These are phyloP conservation scores for Monosporascus sp. DNA, from an alignment of 2,329 filamentous ascomycete genomes.

Conservation along the genomic window DNA sequence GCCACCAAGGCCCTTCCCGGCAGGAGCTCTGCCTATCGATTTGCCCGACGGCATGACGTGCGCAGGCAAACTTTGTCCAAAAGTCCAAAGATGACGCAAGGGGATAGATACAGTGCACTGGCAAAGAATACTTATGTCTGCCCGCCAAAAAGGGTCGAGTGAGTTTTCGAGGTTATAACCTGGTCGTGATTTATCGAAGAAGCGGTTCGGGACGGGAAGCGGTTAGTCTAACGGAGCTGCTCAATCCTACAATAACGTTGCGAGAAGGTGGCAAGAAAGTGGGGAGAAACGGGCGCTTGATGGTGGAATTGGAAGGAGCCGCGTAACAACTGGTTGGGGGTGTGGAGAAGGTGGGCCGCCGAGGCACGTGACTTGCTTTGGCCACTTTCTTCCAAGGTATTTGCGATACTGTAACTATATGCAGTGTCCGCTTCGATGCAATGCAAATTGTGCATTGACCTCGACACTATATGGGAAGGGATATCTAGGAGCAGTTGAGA, in stretches of 20 bases:
- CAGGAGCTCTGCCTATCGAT: background rate
- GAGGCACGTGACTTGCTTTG: too few relatives aligned
- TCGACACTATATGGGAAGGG: too few relatives aligned
- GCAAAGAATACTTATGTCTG: too few relatives aligned
- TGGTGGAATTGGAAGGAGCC: background rate
- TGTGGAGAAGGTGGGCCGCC: too few relatives aligned
- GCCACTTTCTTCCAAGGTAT: too few relatives aligned
- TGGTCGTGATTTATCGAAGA: background rate
- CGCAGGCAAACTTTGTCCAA: background rate
- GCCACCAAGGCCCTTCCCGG: background rate
- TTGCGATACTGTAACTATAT: too few relatives aligned
- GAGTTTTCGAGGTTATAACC: too few relatives aligned
- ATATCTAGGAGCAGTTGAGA: too few relatives aligned
- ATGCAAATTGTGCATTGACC: too few relatives aligned
- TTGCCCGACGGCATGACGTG: background rate
- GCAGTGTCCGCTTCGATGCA: too few relatives aligned
- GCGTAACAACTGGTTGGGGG: background rate
- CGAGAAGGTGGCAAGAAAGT: background rate
- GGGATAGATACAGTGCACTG: background rate
- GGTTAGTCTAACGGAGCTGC: background rate
- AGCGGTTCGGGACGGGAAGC: background rate
- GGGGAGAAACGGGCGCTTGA: background rate
- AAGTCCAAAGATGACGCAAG: background rate
- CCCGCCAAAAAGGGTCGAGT: too few relatives aligned
- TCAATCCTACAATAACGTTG: background rate